Evolutionary conservation across 306 rosid species (phyloP), one percentile per base, ranked within the genome.

Genomic region (Coriaria nepalensis): DNA sequence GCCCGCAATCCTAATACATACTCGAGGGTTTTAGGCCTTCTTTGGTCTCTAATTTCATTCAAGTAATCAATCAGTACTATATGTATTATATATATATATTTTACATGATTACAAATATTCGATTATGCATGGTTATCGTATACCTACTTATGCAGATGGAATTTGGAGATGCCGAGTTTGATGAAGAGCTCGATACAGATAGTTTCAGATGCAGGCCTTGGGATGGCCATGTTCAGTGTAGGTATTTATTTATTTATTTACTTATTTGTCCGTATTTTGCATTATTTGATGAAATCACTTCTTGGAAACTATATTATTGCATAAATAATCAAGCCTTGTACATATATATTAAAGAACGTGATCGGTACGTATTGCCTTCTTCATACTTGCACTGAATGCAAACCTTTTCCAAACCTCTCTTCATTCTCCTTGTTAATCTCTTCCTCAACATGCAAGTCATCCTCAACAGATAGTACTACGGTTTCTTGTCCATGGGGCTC

Each of bases 191-290:
- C 76, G 4, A 65, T 71, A 50, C 55, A 71, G 38, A 61, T 65
- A 20, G 55, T 71, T 13, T 60, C 76, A 9, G 76, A 71, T 43
- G 76, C 76, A 7, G 76, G 76, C 33, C 71, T 71, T 9, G 76
- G 76, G 20, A 71, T 71, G 76, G 72, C 72, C n/a, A 65, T 71
- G 76, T 71, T 71, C 61, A 71, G 72, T 33, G 60, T 71, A 46
- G 76, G 71, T 58, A 62, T 13, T 15, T 20, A 20, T 20, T 20
- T 20, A 20, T 20, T n/a, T n/a, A n/a, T n/a, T n/a, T n/a, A n/a
- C n/a, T n/a, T n/a, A n/a, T n/a, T n/a, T n/a, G n/a, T 45, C 33
- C n/a, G n/a, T n/a, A n/a, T 20, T 20, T 20, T 20, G 29, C 29
- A 20, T 20, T 20, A 20, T 20, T 20, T 20, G 29, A n/a, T n/a